Evolutionary conservation across 495 filamentous ascomycete species (phyloP), one percentile per base, ranked within the genome.

Genomic region (Neurospora africana): DNA sequence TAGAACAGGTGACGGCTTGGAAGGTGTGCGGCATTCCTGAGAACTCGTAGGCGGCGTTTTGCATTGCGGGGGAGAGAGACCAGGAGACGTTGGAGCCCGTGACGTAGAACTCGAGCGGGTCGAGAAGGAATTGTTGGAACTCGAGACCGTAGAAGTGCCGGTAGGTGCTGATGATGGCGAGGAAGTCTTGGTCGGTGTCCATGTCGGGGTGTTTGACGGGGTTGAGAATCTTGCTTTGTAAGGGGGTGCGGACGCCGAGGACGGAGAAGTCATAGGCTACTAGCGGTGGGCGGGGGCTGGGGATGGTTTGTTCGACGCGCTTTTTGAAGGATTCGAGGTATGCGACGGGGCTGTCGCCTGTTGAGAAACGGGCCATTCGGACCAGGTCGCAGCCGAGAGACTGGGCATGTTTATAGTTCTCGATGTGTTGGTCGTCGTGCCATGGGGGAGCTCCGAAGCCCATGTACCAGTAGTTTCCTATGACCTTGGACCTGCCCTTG

Each of bases 31-130:
- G 87, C 87, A 95, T 88, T 33, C 90, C 91, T 68, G 88, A 91
- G 47, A 88, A 87, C 67, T 87, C 83, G 78, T 90, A 91, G 15
- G 92, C 92, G 4, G 91, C 91, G 72, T 87, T 90, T 76, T 94
- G 91, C 91, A 94, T 95, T 0, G 88, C 88, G 0, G 92, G 92
- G 0, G 91, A 93, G 39, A 93, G 82, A 78, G 89, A 93, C 80
- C 93, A 93, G 36, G 88, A 86, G 21, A 93, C 91, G 70, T 86
- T 90, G 23, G 89, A 89, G 4, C 92, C 92, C 35, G 91, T 83
- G 41, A 92, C 89, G 78, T 90, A 93, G 76, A 92, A 93, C 61
- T 91, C 84, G 40, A 94, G 84, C 0, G 91, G 91, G 68, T 90
- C 87, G 43, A 90, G 79, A 7, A 85, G 77, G 69, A 88, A 86